Percentiles rank a stretch among this genome's conserved stretches.
phyloP scores from a whole-genome alignment of 495 filamentous ascomycete species.

The Aspergillus baeticus region DNA sequence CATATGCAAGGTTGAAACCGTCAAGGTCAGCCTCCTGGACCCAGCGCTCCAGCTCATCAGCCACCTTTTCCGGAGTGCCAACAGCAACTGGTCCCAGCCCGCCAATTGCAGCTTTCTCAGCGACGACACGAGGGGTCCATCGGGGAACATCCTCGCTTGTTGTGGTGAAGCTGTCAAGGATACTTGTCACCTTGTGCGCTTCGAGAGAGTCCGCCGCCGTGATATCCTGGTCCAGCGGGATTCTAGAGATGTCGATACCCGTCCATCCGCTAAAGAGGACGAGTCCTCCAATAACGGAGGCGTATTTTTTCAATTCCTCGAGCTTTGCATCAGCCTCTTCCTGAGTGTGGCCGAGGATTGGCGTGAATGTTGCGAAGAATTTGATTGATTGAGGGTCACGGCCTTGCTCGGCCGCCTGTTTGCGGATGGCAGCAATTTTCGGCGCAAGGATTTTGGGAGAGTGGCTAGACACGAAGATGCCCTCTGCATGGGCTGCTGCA shows the following conservation, averaged over 20 bases:
- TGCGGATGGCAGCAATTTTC: conserved; percentile 55
- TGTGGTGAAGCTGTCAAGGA: conserved; percentile 51
- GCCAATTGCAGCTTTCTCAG: conserved; percentile 57
- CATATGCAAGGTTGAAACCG: conserved; percentile 57
- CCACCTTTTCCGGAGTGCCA: conserved; percentile 54
- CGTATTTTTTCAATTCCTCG: conserved; percentile 50
- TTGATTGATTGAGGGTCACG: conserved; percentile 58
- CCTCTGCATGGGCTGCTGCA: conserved; percentile 61
- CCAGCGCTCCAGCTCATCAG: conserved; percentile 60
- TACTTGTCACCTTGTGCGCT: conserved; percentile 49
- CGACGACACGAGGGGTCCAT: conserved; percentile 54
- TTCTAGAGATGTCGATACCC: conserved; percentile 58
- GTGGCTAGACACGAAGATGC: conserved; percentile 60
- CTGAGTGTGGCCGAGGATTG: conserved; percentile 55
- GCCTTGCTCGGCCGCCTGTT: conserved; percentile 47
- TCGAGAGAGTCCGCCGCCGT: conserved; percentile 50
- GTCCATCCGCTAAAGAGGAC: conserved; percentile 63
- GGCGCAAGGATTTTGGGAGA: conserved; percentile 48
- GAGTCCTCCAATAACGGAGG: conserved; percentile 53
- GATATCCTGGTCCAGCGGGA: conserved; percentile 57
- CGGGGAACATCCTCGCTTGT: conserved; percentile 47
- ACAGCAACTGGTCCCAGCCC: conserved; percentile 53
- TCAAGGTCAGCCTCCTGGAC: conserved; percentile 58
- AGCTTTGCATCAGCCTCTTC: conserved; percentile 56
- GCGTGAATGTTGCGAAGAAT: conserved; percentile 58